Conservation (phyloP, 495 filamentous ascomycete genomes). For the Podospora fimiseda region DNA sequence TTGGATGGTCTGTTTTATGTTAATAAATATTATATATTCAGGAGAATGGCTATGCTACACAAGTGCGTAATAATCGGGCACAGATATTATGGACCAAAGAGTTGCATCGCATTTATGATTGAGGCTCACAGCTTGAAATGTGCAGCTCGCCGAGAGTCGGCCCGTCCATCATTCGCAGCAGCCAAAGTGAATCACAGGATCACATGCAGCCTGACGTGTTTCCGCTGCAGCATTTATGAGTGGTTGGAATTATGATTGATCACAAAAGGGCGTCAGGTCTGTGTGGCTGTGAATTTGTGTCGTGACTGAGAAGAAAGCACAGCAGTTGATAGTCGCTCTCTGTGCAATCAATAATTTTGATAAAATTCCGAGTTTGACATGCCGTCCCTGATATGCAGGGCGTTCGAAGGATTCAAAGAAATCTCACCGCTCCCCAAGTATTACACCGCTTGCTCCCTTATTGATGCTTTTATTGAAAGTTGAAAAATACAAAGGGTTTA, state of each 20-base stretch:
- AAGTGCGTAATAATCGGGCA: no score
- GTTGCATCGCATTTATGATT: no score
- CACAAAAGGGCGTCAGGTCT: not conserved
- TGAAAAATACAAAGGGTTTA: not conserved
- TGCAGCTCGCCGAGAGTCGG: no score
- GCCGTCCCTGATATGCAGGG: not conserved
- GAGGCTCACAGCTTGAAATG: no score
- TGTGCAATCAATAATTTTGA: no score
- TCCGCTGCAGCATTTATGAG: not conserved
- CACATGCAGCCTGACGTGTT: constrained; percentile 12
- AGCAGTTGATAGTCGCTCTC: not conserved
- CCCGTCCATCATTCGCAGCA: no score
- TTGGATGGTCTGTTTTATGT: no score
- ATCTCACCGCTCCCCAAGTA: not conserved
- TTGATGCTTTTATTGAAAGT: not conserved
- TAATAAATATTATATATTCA: no score
- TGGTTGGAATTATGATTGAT: not conserved
- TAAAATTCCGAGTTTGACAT: not conserved
- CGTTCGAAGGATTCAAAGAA: not conserved
- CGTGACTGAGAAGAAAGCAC: not conserved
- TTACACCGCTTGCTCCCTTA: not conserved
- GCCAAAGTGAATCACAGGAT: constrained; percentile 1
- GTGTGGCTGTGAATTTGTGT: not conserved
- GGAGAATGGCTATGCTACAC: no score
- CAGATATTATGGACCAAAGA: no score